Percentiles rank a stretch among this genome's conserved stretches.
Conservation (phyloP, 257 asterid genomes). For the Galeopsis tetrahit region DNA sequence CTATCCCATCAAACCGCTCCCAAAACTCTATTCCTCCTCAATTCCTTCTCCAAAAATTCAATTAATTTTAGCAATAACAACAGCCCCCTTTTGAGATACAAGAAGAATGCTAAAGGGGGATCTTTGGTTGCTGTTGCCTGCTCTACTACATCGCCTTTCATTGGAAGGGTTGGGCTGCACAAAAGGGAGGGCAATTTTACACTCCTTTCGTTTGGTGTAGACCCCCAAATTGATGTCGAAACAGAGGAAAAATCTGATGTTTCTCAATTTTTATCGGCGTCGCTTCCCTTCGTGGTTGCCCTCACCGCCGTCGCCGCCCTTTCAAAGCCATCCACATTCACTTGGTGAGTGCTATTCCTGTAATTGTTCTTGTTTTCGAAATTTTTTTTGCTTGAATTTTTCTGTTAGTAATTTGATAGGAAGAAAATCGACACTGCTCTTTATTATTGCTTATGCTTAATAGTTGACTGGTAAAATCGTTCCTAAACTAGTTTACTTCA, state of each 20-base stretch:
- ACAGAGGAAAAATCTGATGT: conserved; percentile 54
- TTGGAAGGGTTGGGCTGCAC: conserved; percentile 86
- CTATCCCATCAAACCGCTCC: conserved; percentile 40
- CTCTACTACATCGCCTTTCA: conserved; percentile 71
- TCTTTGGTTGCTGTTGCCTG: conserved; percentile 54
- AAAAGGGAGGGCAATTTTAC: conserved; percentile 80
- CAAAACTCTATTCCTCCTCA: conserved; percentile 27
- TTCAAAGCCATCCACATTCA: conserved; percentile 83
- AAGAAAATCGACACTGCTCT: too few species aligned
- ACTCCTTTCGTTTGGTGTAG: conserved; percentile 70
- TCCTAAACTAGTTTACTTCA: conserved; percentile 15
- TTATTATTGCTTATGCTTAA: too few species aligned
- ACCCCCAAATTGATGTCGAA: conserved; percentile 41
- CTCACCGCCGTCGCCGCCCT: conserved; percentile 91
- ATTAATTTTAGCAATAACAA: conserved; percentile 26
- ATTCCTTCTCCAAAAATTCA: conserved; percentile 22
- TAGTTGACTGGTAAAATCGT: too few species aligned
- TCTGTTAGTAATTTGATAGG: neutral
- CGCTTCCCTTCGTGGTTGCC: conserved; percentile 92
- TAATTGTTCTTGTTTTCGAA: too few species aligned
- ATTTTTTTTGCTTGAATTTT: conserved; percentile 10
- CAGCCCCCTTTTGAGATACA: conserved; percentile 27
- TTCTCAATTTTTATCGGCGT: conserved; percentile 72
- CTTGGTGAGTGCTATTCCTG: conserved; percentile 64
- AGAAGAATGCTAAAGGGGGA: conserved; percentile 37